Evolutionary conservation across 441 rosid genomes (phyloP).

Genomic region (Gossypium trilobum): DNA sequence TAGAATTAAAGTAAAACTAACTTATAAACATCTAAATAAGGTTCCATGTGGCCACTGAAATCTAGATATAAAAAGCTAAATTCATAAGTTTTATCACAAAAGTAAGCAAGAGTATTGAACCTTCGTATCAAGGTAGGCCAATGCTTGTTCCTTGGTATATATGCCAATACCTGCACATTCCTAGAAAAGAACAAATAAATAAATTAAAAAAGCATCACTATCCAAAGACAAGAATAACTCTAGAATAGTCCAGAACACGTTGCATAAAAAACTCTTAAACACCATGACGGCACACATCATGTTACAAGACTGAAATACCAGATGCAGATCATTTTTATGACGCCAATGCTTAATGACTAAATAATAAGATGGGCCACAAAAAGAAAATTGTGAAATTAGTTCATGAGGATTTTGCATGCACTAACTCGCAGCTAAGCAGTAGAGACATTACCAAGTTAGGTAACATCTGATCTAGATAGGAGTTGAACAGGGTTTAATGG

Average conservation of each 20-base stretch:
- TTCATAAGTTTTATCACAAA: background rate
- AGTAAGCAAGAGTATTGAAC: slow-evolving; percentile 28
- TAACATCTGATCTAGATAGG: background rate
- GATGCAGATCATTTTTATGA: background rate
- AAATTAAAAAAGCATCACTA: background rate
- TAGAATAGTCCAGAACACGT: background rate
- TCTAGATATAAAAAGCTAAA: background rate
- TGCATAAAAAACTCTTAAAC: background rate
- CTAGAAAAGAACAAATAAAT: slow-evolving; percentile 32
- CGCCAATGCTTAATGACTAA: background rate
- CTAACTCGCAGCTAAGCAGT: background rate
- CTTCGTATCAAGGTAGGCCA: slow-evolving; percentile 70
- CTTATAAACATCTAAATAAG: background rate
- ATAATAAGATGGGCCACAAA: background rate
- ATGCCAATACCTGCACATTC: slow-evolving; percentile 60
- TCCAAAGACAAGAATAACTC: slow-evolving; percentile 16
- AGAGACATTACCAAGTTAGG: background rate
- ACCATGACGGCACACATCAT: background rate
- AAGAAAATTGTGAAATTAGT: background rate
- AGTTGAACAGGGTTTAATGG: background rate
- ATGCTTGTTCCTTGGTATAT: slow-evolving; percentile 55
- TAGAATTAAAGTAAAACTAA: slow-evolving; percentile 1
- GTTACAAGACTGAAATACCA: slow-evolving; percentile 9
- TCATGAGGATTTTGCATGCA: background rate
- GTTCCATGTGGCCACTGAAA: background rate